Base-by-base conservation (phyloP, 805 yeast species). In the Spathaspora boniae region DNA sequence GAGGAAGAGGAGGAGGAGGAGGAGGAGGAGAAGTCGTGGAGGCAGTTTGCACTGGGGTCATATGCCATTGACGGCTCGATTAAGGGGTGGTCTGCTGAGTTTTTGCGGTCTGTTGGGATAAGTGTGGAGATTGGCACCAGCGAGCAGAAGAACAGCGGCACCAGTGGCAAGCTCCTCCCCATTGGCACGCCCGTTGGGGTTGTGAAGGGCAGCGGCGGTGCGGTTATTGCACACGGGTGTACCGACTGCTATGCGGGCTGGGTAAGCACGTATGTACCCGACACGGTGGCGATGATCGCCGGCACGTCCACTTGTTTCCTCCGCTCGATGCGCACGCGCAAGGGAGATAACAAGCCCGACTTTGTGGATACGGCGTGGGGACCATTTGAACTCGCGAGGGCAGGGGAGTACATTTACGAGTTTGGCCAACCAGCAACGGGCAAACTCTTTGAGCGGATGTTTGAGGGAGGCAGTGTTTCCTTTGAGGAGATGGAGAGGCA, bases 391-490 rank as follows among this genome's bases (percentile, higher is more conserved):
- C 16, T 43, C 1, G 6, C 31, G 6, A 9, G 21, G 5, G 24
- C 29, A 3, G 29, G 26, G 16, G 14, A 19, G 6, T 12, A 4
- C n/a, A 36, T 76, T 2, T 77, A 68, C 32, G 76, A 76, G 42
- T 76, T 73, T 33, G 85, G 85, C 0, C 74, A 72, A 38, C 73
- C 82, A 4, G 75, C 80, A 9, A 69, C 82, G 0, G 85, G 85
- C 4, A 61, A 68, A 34, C 54, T 78, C 5, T 58, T 73, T 18
- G 77, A 74, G 40, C 65, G 68, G 27, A 50, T 77, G 3, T 70
- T 74, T 36, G 54, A 60, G 7, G 37, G 33, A 28, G 40, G n/a
- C 31, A 6, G 25, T 43, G n/a, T n/a, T n/a, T n/a, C n/a, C 3
- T 51, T 52, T 31, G 44, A 25, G 9, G 26, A 21, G 9, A 37